These are phyloP conservation scores for Hypoxylon rickii DNA, from an alignment of 495 filamentous ascomycete genomes.

Conservation along the genomic window DNA sequence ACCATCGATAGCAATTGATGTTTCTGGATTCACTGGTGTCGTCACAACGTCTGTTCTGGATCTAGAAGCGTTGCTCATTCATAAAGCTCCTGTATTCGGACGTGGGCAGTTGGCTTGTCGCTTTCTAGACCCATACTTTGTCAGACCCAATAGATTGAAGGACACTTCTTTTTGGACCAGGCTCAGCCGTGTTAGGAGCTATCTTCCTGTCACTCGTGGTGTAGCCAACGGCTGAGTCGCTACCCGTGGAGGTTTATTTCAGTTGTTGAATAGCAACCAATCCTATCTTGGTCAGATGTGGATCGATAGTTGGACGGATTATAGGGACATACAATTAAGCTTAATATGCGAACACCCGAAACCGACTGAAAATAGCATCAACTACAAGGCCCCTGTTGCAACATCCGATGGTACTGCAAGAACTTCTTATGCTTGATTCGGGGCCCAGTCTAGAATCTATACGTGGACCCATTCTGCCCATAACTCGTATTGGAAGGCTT, in stretches of 20 bases:
- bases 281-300: too few species aligned
- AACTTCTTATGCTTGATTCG: too few species aligned
- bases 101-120: too few species aligned
- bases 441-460: too few species aligned
- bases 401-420: conserved; percentile 1
- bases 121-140: too few species aligned
- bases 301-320: not conserved
- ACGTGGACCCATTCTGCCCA: conserved; percentile 16
- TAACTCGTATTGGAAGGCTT: conserved; percentile 9
- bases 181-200: too few species aligned
- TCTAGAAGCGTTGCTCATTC: not conserved
- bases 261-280: too few species aligned
- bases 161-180: too few species aligned
- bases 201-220: not conserved
- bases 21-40: conserved; percentile 13
- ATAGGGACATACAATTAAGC: conserved; percentile 40
- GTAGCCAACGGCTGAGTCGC: conserved; percentile 1
- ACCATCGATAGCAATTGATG: not conserved
- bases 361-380: conserved; percentile 46
- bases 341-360: conserved; percentile 43
- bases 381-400: not conserved
- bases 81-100: not conserved
- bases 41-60: conserved; percentile 2
- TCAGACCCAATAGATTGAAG: too few species aligned
- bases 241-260: too few species aligned